Evolutionary conservation across 2,329 filamentous ascomycete species (phyloP), one percentile per base, ranked within the genome.

Genomic region (Cladophialophora chaetospira): DNA sequence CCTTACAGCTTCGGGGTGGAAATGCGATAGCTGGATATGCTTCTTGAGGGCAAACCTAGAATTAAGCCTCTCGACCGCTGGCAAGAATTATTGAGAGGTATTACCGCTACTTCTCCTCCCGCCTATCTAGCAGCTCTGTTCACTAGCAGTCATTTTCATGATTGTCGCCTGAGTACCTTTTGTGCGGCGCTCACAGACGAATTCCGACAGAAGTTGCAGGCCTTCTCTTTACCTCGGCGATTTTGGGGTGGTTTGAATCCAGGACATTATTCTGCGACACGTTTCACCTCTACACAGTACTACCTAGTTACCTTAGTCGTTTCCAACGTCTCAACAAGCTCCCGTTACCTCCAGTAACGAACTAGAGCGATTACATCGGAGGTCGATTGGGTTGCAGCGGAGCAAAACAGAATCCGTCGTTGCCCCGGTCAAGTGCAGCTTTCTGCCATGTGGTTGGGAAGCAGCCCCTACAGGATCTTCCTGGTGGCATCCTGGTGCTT

Each of bases 401-500:
- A 11, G 31, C 33, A 21, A 43, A 49, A n/a, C n/a, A 33, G 8
- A 21, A 43, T 45, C 38, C 42, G n/a, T 13, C 13, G 25, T 36
- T 35, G n/a, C 53, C 38, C 40, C 31, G 21, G 29, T 50, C 53
- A 47, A 54, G 23, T 53, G 23, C 40, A n/a, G 29, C 31, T 19
- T 50, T 52, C 45, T 50, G 31, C 51, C 57, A 60, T 60, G 57
- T 56, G 57, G 57, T 45, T 50, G 53, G 44, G 28, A 40, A 47
- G n/a, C 15, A 36, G 23, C 42, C 42, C 19, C 42, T 44, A n/a
- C 42, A 26, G 49, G 17, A 31, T 44, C 26, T 19, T 19, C 26
- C 15, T 21, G 11, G 10, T 19, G n/a, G 40, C 35, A 28, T 28
- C 19, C 19, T 53, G 50, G 26, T n/a, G 15, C 42, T 28, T 29